Evolutionary conservation across 192 early-diverging fungal genomes (phyloP).

Genomic region (Gaertneriomyces semiglobifer): DNA sequence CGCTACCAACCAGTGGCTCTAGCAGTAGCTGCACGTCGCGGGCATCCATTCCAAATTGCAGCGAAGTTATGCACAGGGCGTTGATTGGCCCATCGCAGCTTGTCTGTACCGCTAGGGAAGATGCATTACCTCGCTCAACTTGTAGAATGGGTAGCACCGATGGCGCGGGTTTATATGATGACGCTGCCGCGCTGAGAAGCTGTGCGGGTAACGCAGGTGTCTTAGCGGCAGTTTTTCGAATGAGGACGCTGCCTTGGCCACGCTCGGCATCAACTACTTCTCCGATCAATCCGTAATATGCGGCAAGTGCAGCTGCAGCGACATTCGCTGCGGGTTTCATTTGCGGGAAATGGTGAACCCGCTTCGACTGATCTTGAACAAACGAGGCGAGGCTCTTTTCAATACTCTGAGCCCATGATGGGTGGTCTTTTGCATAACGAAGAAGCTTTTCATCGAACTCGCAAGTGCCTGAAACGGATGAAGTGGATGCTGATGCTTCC

Average conservation of each 20-base stretch:
- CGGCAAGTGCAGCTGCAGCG: constrained; percentile 65
- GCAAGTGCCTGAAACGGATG: constrained; percentile 19
- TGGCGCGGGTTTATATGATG: no score
- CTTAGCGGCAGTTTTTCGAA: constrained; percentile 43
- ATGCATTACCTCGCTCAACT: no score
- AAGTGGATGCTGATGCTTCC: not conserved
- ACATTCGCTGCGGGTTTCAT: constrained; percentile 63
- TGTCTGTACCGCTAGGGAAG: no score
- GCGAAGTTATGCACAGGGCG: constrained; percentile 14
- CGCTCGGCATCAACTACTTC: constrained; percentile 75
- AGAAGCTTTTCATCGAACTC: constrained; percentile 63
- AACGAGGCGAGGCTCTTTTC: constrained; percentile 67
- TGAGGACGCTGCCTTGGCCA: constrained; percentile 57
- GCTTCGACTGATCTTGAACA: constrained; percentile 53
- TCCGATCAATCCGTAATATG: constrained; percentile 68
- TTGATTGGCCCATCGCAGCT: not conserved
- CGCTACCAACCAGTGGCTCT: constrained; percentile 25
- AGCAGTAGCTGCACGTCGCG: constrained; percentile 29
- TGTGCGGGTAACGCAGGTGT: constrained; percentile 23
- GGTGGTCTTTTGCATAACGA: constrained; percentile 61
- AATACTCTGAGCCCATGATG: constrained; percentile 63
- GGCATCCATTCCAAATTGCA: constrained; percentile 28
- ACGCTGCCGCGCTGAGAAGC: constrained; percentile 16
- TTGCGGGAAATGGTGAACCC: constrained; percentile 61
- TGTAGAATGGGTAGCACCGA: no score